A percentile compares a stretch with the other conserved stretches of the same genome.
phyloP scores from a whole-genome alignment of 1,284 basidiomycete genomes.

The Salmacisia buchloeana region DNA sequence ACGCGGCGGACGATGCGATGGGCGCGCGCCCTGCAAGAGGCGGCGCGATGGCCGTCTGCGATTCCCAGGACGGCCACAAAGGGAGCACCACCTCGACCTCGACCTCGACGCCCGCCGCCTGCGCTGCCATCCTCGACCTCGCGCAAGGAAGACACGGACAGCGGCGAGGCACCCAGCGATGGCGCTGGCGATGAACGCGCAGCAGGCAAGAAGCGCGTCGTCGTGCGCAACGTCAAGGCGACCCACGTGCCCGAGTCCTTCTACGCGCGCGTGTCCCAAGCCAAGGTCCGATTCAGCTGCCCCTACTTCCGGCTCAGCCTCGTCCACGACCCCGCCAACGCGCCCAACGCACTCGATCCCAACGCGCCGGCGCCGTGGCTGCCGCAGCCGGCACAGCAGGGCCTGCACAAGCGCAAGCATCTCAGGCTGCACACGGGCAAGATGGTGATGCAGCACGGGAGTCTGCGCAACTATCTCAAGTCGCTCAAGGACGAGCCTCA shows the following conservation, averaged over 20 bases:
- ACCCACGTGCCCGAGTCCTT: background rate
- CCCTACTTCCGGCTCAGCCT: background rate
- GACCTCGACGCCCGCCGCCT: too few species aligned
- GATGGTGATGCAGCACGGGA: background rate
- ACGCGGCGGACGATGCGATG: too few species aligned
- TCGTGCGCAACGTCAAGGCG: background rate
- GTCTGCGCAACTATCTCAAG: background rate
- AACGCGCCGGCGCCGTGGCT: background rate
- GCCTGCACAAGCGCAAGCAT: constrained; percentile 1
- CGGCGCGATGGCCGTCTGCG: too few species aligned
- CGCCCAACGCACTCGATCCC: background rate
- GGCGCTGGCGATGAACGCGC: background rate
- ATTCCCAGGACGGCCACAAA: too few species aligned
- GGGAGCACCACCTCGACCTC: too few species aligned
- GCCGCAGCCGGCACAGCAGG: background rate
- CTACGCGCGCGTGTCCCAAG: background rate
- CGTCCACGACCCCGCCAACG: background rate
- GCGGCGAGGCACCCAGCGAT: too few species aligned
- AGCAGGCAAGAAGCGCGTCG: background rate
- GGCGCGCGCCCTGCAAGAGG: too few species aligned
- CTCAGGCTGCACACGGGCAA: background rate
- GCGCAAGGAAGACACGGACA: too few species aligned
- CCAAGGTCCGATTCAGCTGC: background rate
- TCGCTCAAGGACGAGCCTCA: too few species aligned
- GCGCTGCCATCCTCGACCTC: too few species aligned